Evolutionary conservation across 305 asterid species (phyloP).

Genomic region (Fraxinus latifolia): DNA sequence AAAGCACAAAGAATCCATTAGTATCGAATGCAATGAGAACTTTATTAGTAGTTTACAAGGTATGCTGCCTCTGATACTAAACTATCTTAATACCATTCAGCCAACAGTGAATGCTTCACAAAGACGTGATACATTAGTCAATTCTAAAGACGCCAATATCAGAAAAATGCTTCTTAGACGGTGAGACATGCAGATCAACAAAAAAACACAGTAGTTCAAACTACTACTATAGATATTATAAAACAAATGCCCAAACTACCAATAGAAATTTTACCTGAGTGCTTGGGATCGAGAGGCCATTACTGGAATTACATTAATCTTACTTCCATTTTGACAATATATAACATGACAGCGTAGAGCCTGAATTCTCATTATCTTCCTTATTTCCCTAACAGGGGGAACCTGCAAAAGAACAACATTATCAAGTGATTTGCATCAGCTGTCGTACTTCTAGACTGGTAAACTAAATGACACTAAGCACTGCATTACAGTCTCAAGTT

Average conservation of each 20-base stretch:
- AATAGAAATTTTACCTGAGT: slow-evolving; percentile 55
- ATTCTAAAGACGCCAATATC: neutral
- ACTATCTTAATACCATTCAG: neutral
- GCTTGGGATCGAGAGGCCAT: slow-evolving; percentile 98
- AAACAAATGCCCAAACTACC: neutral
- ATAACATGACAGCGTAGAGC: slow-evolving; percentile 87
- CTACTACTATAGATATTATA: neutral
- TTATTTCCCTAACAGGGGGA: slow-evolving; percentile 70
- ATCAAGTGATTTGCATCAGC: slow-evolving; percentile 1
- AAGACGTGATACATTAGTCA: neutral
- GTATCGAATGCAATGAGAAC: neutral
- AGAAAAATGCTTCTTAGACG: neutral
- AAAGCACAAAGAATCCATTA: neutral
- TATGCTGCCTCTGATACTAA: neutral
- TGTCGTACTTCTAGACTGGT: neutral
- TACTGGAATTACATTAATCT: slow-evolving; percentile 85
- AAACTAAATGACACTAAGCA: neutral
- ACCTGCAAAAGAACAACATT: slow-evolving; percentile 43
- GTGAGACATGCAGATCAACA: neutral
- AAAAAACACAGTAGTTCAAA: neutral
- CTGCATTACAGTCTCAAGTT: too few relatives aligned
- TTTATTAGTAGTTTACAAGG: neutral
- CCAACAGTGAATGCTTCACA: neutral
- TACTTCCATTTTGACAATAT: slow-evolving; percentile 81
- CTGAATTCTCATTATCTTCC: slow-evolving; percentile 88